Evolutionary conservation across 331 rosid genomes (phyloP), one percentile per base, ranked within the genome.

Genomic region (Rosa hybrid): DNA sequence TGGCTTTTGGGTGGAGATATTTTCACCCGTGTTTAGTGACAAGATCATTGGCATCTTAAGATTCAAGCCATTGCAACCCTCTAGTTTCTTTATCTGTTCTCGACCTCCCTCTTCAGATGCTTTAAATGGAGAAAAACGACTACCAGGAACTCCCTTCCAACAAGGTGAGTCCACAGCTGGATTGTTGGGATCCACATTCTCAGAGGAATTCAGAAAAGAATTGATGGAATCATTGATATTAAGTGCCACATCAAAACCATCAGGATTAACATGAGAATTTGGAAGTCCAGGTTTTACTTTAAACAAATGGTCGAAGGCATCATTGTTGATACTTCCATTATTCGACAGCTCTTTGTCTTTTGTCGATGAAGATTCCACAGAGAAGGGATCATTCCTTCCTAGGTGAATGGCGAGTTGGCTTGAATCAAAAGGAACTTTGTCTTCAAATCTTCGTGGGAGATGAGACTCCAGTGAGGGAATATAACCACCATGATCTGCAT

Each of bases 141-240:
- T 30, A 63, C 77, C 78, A 44, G 89, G 87, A 74, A 89, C 92
- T 75, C 99, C 99, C 82, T 90, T 96, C 99, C 99, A 96, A 86
- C 99, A 96, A 18, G 99, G 99, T 20, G 99, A 93, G 86, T 96
- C 99, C 67, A 90, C 97, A 80, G 90, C 87, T 75, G 89, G 88
- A 83, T 89, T 91, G 85, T 81, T 85, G 64, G 80, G 87, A 89
- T 93, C 96, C 11, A 90, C 87, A 80, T 72, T 81, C 53, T 86
- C 91, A 77, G 92, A 78, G 42, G 94, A 78, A 62, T 83, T 90
- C 84, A 81, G 92, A 78, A 67, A 68, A 73, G 86, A 69, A 86
- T 59, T 83, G 83, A 85, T n/a, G 81, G 69, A 86, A 80, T 85
- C 87, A 80, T 77, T 72, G 60, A 77, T 72, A 78, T 81, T 75